Evolutionary conservation across 441 rosid species (phyloP), one percentile per base, ranked within the genome.

Genomic region (Bruguiera hainesii): DNA sequence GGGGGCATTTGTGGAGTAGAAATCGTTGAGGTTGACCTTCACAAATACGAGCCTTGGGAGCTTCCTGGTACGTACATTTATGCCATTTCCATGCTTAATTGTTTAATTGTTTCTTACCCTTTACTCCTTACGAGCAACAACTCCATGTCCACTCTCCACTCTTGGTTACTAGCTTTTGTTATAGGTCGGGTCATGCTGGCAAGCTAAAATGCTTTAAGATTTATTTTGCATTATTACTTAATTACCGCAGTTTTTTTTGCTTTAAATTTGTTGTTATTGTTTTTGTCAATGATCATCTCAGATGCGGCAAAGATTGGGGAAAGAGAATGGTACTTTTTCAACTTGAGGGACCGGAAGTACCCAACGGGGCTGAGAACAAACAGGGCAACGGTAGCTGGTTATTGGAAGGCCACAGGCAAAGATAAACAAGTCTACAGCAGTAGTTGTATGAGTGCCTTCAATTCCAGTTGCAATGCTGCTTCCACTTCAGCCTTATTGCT

Each of bases 401-500:
- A 94, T 77, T 94, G 99, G 99, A 94, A 91, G 64, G 99, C 98
- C 56, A 95, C 98, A 20, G 99, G 99, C 25, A 95, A 95, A 79
- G 99, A 95, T 61, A 83, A 88, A 57, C 94, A 91, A 67, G 84
- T 95, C 1, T 87, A 80, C 84, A 79, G 88, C 48, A 42, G 48
- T 37, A 37, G 16, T 37, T 2, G 46, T 2, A 37, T 11, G 15
- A 37, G 46, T 37, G 46, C 46, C 46, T 42, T 3, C 48, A 42
- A 42, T 13, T 37, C 11, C 46, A 10, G 13, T 42, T 42, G 46
- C 46, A 42, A 42, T 3, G 48, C 0, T 75, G 83, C 80, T 13
- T 65, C 84, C 5, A 73, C 39, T 50, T 42, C 48, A 11, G 91
- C 86, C 20, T 72, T 77, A 1, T 83, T 91, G 42, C 82, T 95